Conservation (phyloP, 2,329 filamentous ascomycete genomes). For the Talaromyces sp. region DNA sequence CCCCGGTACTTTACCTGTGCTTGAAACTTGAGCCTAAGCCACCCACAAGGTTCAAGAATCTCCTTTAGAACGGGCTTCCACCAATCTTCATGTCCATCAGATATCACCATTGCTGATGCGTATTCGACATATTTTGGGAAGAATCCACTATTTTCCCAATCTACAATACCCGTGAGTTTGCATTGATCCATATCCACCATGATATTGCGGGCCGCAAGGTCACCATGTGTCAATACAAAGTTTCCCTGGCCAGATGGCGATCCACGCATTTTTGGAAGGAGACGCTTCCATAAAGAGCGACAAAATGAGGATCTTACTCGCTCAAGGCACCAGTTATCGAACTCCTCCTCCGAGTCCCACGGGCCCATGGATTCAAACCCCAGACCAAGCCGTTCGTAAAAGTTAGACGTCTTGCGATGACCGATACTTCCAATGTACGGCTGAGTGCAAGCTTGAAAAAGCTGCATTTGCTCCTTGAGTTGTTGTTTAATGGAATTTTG, state of each 20-base stretch:
- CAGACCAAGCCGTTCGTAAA: constrained; percentile 9
- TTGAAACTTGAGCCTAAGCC: background rate
- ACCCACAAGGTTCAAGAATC: background rate
- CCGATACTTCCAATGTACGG: constrained; percentile 17
- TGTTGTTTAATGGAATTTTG: constrained; percentile 12
- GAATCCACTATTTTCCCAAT: constrained; percentile 13
- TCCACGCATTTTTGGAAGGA: background rate
- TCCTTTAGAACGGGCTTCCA: constrained; percentile 10
- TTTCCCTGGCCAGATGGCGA: background rate
- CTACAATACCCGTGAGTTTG: constrained; percentile 13
- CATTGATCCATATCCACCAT: constrained; percentile 10
- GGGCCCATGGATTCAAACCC: constrained; percentile 13
- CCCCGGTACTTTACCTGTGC: background rate
- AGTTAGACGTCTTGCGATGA: constrained; percentile 10
- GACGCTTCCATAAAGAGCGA: constrained; percentile 1
- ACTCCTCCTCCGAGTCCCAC: constrained; percentile 14
- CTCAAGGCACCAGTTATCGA: constrained; percentile 14
- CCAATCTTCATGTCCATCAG: constrained; percentile 5
- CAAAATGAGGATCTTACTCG: constrained; percentile 1
- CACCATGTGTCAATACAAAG: constrained; percentile 15
- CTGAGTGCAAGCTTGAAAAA: constrained; percentile 15
- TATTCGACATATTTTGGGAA: constrained; percentile 13
- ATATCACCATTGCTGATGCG: constrained; percentile 3
- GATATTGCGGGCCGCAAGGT: constrained; percentile 14
- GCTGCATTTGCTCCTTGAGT: constrained; percentile 10